These are phyloP conservation scores for Pyrrhoderma lamaoense DNA, from an alignment of 1,284 basidiomycete genomes.

Conservation along the genomic window DNA sequence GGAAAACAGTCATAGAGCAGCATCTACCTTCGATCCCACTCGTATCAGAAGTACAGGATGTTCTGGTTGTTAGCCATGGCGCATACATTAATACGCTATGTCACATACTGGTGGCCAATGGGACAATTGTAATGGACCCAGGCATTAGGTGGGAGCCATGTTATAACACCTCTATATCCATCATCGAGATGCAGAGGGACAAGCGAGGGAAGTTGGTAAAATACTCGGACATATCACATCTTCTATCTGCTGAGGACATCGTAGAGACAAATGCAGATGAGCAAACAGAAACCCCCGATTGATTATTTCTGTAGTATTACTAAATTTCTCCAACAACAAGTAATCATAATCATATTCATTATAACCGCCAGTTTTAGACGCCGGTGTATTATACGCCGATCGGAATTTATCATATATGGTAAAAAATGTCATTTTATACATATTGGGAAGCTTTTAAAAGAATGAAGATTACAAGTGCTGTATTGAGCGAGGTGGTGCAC, in stretches of 20 bases:
- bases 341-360: too few species aligned
- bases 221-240: slow-evolving; percentile 51
- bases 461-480: too few species aligned
- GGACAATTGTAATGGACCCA: slow-evolving; percentile 31
- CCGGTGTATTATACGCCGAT: too few species aligned
- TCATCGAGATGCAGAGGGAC: slow-evolving; percentile 42
- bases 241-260: slow-evolving; percentile 26
- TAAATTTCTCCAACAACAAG: too few species aligned
- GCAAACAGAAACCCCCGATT: slow-evolving; percentile 15
- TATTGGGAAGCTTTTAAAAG: not conserved
- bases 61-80: slow-evolving; percentile 62
- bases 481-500: too few species aligned
- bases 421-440: not conserved
- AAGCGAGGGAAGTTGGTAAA: slow-evolving; percentile 39
- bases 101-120: slow-evolving; percentile 35
- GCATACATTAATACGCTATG: slow-evolving; percentile 52
- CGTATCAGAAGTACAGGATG: slow-evolving; percentile 27
- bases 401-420: too few species aligned
- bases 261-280: slow-evolving; percentile 48
- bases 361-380: too few species aligned
- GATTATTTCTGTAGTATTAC: too few species aligned
- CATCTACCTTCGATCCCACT: slow-evolving; percentile 26
- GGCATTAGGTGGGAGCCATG: slow-evolving; percentile 40
- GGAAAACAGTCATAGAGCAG: slow-evolving; percentile 41
- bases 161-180: slow-evolving; percentile 53